A percentile compares a stretch with the other conserved stretches of the same genome.
phyloP scores from a whole-genome alignment of 2,329 filamentous ascomycete species.

The Arachnopeziza araneosa region DNA sequence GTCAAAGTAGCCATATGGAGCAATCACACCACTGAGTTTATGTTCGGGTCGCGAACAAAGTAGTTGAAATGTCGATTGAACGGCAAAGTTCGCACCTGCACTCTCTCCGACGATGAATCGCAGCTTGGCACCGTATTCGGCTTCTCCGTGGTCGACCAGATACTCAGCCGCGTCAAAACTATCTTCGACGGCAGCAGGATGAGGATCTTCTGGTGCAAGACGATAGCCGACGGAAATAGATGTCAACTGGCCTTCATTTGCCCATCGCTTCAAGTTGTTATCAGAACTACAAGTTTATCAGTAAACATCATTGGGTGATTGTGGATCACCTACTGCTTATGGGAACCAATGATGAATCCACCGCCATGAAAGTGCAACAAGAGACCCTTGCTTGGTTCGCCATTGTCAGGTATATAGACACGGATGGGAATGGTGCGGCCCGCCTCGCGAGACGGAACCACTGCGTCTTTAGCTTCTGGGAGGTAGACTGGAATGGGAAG shows the following conservation, averaged over 20 bases:
- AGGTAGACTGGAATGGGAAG: constrained; percentile 43
- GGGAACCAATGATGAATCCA: constrained; percentile 26
- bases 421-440: not conserved
- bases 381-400: constrained; percentile 37
- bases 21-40: constrained; percentile 40
- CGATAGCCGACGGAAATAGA: constrained; percentile 35
- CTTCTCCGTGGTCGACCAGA: constrained; percentile 40
- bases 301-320: not conserved
- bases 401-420: constrained; percentile 3
- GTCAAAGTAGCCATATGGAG: constrained; percentile 46
- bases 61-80: constrained; percentile 40
- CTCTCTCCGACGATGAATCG: constrained; percentile 39
- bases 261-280: not conserved
- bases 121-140: constrained; percentile 35
- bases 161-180: constrained; percentile 47
- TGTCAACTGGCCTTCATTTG: constrained; percentile 30
- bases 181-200: constrained; percentile 2
- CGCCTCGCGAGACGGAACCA: not conserved
- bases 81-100: constrained; percentile 43
- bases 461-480: constrained; percentile 39
- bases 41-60: constrained; percentile 33
- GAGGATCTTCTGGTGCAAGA: constrained; percentile 7
- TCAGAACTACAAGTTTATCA: not conserved
- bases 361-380: constrained; percentile 50
- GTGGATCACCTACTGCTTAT: not conserved